phyloP scores from a whole-genome alignment of 202 grass and related monocot genomes.

The Dendrocalamus latiflorus region DNA sequence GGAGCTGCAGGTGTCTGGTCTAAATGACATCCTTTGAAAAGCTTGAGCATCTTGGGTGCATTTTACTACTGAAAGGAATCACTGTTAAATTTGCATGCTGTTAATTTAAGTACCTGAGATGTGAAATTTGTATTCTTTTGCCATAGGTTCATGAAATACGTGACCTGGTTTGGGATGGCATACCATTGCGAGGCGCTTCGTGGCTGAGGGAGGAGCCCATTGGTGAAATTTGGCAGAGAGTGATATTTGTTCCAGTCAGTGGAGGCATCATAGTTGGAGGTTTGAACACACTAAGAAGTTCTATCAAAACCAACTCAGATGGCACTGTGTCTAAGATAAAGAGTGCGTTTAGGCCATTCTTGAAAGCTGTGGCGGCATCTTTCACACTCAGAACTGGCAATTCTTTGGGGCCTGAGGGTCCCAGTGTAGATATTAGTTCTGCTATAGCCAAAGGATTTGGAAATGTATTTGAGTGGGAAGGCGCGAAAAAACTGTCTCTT shows the following conservation, averaged over 20 bases:
- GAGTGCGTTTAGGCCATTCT: constrained; percentile 47
- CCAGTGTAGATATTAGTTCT: constrained; percentile 92
- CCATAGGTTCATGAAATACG: constrained; percentile 79
- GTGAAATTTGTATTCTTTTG: neutral
- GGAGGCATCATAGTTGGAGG: constrained; percentile 79
- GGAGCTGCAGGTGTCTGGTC: neutral
- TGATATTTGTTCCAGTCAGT: constrained; percentile 66
- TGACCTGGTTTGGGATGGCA: constrained; percentile 78
- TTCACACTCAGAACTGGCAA: constrained; percentile 93
- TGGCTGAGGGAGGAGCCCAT: constrained; percentile 83
- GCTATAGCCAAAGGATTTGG: constrained; percentile 94
- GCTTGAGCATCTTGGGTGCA: neutral
- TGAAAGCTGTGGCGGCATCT: constrained; percentile 82
- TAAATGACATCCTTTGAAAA: neutral
- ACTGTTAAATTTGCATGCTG: neutral
- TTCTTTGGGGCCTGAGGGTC: constrained; percentile 90
- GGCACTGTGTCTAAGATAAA: constrained; percentile 30
- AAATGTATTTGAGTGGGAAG: constrained; percentile 58
- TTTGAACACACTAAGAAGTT: constrained; percentile 53
- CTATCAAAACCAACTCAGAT: constrained; percentile 37
- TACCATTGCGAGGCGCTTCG: constrained; percentile 60
- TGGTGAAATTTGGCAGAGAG: constrained; percentile 68
- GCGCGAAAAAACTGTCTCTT: constrained; percentile 68
- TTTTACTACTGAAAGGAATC: neutral
- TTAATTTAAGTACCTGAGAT: constrained; percentile 4